Percentiles rank a stretch among this genome's conserved stretches.
phyloP scores from a whole-genome alignment of 345 rosid species.

The Eutrema yunnanense region DNA sequence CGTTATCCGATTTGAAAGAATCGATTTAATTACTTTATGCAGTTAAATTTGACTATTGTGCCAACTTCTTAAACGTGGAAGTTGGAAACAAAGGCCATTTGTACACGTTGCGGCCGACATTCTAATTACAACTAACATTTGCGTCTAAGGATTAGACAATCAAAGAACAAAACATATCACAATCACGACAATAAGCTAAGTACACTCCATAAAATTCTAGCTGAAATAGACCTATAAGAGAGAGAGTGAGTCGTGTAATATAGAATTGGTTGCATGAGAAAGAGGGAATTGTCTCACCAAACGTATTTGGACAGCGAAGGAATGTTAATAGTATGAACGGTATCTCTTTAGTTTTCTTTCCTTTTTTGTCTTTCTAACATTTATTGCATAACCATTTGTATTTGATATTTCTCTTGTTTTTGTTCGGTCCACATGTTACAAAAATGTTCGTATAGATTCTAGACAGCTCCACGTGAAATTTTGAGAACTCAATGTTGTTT shows the following conservation, averaged over 20 bases:
- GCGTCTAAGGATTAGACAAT: slow-evolving; percentile 10
- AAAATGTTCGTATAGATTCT: slow-evolving; percentile 8
- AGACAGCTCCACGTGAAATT: slow-evolving; percentile 30
- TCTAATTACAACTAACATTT: slow-evolving; percentile 7
- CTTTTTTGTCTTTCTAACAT: slow-evolving; percentile 10
- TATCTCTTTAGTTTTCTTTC: slow-evolving; percentile 22
- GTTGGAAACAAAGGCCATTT: slow-evolving; percentile 4
- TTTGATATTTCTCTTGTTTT: slow-evolving; percentile 14
- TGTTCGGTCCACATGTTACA: slow-evolving; percentile 19
- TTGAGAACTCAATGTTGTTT: slow-evolving; percentile 14
- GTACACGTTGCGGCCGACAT: slow-evolving; percentile 24
- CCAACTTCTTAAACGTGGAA: background rate
- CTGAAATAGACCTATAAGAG: background rate
- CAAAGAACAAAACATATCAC: slow-evolving; percentile 20
- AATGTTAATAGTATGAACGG: slow-evolving; percentile 32
- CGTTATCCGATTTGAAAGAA: background rate
- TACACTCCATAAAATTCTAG: slow-evolving; percentile 16
- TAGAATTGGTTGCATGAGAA: slow-evolving; percentile 25
- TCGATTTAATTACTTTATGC: background rate
- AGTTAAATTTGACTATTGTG: slow-evolving; percentile 9
- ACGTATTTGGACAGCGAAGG: slow-evolving; percentile 23
- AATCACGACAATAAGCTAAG: slow-evolving; percentile 8
- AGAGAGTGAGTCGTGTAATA: slow-evolving; percentile 16
- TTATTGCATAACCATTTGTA: slow-evolving; percentile 11
- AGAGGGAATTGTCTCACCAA: slow-evolving; percentile 33